Evolutionary conservation across 1,284 basidiomycete genomes (phyloP).

Genomic region (Acaromyces ingoldii): DNA sequence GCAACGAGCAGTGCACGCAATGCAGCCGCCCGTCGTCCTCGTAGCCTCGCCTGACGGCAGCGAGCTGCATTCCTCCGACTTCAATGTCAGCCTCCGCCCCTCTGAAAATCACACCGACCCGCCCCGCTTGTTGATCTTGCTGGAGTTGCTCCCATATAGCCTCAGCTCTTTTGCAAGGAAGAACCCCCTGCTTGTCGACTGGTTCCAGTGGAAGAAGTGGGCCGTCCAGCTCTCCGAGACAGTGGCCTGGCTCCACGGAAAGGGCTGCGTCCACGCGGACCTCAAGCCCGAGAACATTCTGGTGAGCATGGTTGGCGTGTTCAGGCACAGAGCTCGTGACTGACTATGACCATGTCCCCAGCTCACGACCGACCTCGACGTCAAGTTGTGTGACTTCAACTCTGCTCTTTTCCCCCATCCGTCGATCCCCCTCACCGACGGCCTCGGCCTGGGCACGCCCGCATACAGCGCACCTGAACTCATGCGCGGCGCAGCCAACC

Average conservation of each 20-base stretch:
- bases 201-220: slow-evolving; percentile 39
- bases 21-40: too few relatives aligned
- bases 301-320: slow-evolving; percentile 7
- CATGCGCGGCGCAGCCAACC: slow-evolving; percentile 9
- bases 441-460: slow-evolving; percentile 43
- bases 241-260: slow-evolving; percentile 36
- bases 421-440: slow-evolving; percentile 30
- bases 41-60: too few relatives aligned
- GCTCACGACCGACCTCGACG: slow-evolving; percentile 24
- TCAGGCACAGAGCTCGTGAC: not conserved
- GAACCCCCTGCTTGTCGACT: slow-evolving; percentile 24
- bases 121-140: slow-evolving; percentile 43
- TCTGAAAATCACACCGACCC: too few relatives aligned
- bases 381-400: slow-evolving; percentile 49
- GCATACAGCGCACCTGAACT: slow-evolving; percentile 48
- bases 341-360: slow-evolving; percentile 1
- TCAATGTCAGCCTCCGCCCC: too few relatives aligned
- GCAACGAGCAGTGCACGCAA: too few relatives aligned
- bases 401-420: slow-evolving; percentile 47
- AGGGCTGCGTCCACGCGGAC: slow-evolving; percentile 45
- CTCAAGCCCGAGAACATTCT: slow-evolving; percentile 50
- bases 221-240: slow-evolving; percentile 33
- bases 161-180: slow-evolving; percentile 26
- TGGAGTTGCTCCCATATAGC: slow-evolving; percentile 43
- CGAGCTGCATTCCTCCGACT: too few relatives aligned